Evolutionary conservation across 768 basidiomycete species (phyloP), one percentile per base, ranked within the genome.

Genomic region (Calocera viscosa): DNA sequence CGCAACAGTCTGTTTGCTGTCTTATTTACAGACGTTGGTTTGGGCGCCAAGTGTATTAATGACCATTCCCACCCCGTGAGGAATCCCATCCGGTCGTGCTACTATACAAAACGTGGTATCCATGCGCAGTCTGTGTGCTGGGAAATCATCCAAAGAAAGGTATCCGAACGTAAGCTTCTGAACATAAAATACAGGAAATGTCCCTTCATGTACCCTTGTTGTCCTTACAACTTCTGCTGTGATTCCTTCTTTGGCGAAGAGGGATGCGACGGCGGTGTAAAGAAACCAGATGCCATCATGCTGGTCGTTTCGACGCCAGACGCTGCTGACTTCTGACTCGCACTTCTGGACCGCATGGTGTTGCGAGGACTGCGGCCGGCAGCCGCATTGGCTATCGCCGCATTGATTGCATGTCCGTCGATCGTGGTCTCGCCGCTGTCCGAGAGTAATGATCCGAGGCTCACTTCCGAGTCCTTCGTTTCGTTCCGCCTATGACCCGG

Each of bases 1-100:
- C 19, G 19, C 30, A 60, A 14, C 35, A 38, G 5, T 14, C 30
- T 60, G 24, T 7, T 28, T 26, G 14, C 10, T 32, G 53, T 60
- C 53, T 28, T 60, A 26, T 47, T 17, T 60, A 60, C 53, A 60
- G 53, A 60, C 30, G 26, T 60, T 60, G 53, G 53, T 30, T 60
- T 16, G 14, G 26, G 22, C 30, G 22, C 53, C 53, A 60, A 60
- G 14, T 60, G 53, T 60, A 60, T 60, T 60, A 60, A 60, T 60
- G 53, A 60, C 53, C 53, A 60, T 60, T 49, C 30, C 24, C 19
- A 19, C 53, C 30, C 53, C 19, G 5, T 16, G 24, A 5, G 53
- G 30, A 19, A 10, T 8, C 53, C 5, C 24, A 60, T 26, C 30
- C 30, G 26, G 5, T 26, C 24, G 30, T 28, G 53, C 7, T 60